Conservation (phyloP, 805 yeast species). For the Candida quercuum region DNA sequence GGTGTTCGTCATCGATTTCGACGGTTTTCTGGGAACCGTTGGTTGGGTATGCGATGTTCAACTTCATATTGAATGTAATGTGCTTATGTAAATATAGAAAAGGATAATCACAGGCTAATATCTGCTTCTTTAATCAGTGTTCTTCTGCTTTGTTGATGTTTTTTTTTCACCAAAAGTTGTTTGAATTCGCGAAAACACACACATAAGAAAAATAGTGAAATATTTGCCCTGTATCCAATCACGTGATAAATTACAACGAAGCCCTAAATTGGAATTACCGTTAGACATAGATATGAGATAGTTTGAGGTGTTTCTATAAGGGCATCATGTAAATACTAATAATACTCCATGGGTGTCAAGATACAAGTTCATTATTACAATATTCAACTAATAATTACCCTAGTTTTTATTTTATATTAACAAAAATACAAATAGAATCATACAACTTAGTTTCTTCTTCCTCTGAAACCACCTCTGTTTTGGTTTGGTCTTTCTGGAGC, state of each 20-base stretch:
- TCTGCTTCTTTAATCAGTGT: background rate
- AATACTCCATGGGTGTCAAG: too few relatives aligned
- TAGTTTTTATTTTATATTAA: conserved; percentile 18
- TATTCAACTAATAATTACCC: conserved; percentile 1
- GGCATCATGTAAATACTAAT: too few relatives aligned
- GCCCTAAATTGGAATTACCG: too few relatives aligned
- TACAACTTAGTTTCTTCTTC: conserved; percentile 24
- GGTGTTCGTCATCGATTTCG: conserved; percentile 99
- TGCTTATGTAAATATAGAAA: too few relatives aligned
- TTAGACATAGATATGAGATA: too few relatives aligned
- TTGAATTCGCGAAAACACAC: background rate
- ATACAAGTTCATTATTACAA: too few relatives aligned
- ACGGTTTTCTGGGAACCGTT: conserved; percentile 99
- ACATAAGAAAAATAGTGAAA: too few relatives aligned
- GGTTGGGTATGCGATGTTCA: conserved; percentile 99
- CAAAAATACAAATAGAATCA: conserved; percentile 18
- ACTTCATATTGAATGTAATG: conserved; percentile 27
- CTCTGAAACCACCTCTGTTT: conserved; percentile 41
- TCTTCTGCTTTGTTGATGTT: background rate
- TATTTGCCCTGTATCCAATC: too few relatives aligned
- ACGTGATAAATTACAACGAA: too few relatives aligned
- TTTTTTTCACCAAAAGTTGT: background rate
- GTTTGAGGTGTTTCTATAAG: too few relatives aligned
- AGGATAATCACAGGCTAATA: too few relatives aligned
- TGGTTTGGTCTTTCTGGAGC: conserved; percentile 73